phyloP scores from a whole-genome alignment of 495 filamentous ascomycete species.

The Choiromyces venosus region DNA sequence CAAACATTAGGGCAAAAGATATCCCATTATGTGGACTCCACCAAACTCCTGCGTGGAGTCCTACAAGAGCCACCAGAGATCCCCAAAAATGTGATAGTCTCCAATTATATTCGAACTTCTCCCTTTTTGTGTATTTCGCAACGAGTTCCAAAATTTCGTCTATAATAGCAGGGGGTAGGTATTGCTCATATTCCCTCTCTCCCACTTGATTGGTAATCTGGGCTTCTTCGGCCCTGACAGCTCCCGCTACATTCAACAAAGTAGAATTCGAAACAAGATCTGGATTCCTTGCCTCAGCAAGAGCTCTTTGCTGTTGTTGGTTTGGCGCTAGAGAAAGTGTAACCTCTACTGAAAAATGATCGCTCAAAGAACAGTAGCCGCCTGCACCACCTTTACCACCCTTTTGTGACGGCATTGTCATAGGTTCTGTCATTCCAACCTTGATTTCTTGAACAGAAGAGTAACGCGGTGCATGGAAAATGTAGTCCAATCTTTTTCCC shows the following conservation, averaged over 20 bases:
- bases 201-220: constrained; percentile 38
- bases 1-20: constrained; percentile 70
- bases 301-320: constrained; percentile 18
- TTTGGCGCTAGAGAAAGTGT: constrained; percentile 47
- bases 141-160: constrained; percentile 67
- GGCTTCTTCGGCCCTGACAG: constrained; percentile 27
- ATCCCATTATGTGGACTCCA: constrained; percentile 71
- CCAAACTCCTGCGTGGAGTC: constrained; percentile 78
- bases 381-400: constrained; percentile 60
- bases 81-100: constrained; percentile 66
- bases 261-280: constrained; percentile 29
- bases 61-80: constrained; percentile 58
- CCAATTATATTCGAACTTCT: constrained; percentile 61
- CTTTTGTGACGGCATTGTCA: constrained; percentile 38
- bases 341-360: constrained; percentile 84
- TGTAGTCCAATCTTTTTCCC: constrained; percentile 90
- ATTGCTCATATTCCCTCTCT: constrained; percentile 31
- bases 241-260: constrained; percentile 30
- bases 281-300: constrained; percentile 22
- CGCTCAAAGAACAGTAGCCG: constrained; percentile 75
- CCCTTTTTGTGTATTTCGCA: constrained; percentile 59
- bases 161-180: constrained; percentile 56
- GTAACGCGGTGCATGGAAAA: constrained; percentile 54
- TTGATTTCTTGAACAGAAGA: constrained; percentile 65
- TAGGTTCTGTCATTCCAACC: constrained; percentile 69